A percentile compares a stretch with the other conserved stretches of the same genome.
These are phyloP conservation scores for Hypholoma fasciculare DNA, from an alignment of 768 basidiomycete species.

Conservation along the genomic window DNA sequence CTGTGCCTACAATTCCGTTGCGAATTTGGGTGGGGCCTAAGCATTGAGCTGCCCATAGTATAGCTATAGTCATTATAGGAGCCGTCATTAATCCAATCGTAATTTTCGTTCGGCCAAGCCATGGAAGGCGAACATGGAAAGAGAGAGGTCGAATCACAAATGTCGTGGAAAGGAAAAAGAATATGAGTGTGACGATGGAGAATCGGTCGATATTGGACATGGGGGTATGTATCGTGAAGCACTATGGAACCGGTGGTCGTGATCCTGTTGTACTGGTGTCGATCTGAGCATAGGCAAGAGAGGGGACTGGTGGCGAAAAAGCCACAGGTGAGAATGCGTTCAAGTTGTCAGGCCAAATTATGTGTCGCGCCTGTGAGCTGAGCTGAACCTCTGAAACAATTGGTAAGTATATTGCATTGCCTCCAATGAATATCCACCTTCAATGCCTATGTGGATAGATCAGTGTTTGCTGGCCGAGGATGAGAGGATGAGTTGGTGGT, in stretches of 20 bases:
- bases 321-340: too few species aligned
- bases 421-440: too few species aligned
- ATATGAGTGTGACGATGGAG: slow-evolving; percentile 50
- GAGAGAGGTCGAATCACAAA: slow-evolving; percentile 52
- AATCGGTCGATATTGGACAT: slow-evolving; percentile 45
- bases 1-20: slow-evolving; percentile 67
- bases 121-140: slow-evolving; percentile 37
- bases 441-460: too few species aligned
- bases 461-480: too few species aligned
- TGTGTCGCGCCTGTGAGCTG: too few species aligned
- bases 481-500: too few species aligned
- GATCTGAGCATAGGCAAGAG: too few species aligned
- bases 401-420: too few species aligned
- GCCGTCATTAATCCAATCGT: slow-evolving; percentile 52
- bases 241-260: not conserved
- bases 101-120: slow-evolving; percentile 30
- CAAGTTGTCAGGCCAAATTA: too few species aligned
- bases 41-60: slow-evolving; percentile 62
- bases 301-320: too few species aligned
- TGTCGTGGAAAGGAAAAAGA: slow-evolving; percentile 55
- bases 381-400: too few species aligned
- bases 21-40: slow-evolving; percentile 55
- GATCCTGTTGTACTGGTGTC: not conserved
- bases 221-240: not conserved
- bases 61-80: slow-evolving; percentile 51